Conservation (phyloP, 805 yeast genomes). For the Schwanniomyces polymorphus region DNA sequence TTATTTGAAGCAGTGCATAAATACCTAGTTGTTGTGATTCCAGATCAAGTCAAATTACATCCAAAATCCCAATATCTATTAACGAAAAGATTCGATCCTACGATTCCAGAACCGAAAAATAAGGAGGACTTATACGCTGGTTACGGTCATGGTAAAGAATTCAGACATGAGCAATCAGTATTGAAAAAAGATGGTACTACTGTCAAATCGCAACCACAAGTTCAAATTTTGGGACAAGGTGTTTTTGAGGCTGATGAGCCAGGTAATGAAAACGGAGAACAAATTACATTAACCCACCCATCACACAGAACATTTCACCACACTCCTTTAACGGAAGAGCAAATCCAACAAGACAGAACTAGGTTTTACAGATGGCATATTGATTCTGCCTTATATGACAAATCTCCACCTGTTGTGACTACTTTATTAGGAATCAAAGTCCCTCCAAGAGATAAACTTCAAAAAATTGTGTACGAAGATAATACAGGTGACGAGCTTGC, state of each 20-base stretch:
- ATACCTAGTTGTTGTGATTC: conserved; percentile 73
- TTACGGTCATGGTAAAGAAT: conserved; percentile 84
- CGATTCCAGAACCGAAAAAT: conserved; percentile 44
- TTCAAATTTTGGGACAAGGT: conserved; percentile 88
- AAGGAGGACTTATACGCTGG: conserved; percentile 40
- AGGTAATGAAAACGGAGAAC: conserved; percentile 63
- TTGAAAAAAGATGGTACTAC: conserved; percentile 78
- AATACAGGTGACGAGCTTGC: conserved; percentile 59
- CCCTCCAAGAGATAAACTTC: conserved; percentile 65
- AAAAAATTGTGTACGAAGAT: conserved; percentile 61
- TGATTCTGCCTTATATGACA: conserved; percentile 83
- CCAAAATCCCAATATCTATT: conserved; percentile 77
- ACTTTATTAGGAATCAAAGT: conserved; percentile 81
- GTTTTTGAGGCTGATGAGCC: conserved; percentile 51
- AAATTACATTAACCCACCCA: conserved; percentile 72
- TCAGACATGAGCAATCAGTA: conserved; percentile 54
- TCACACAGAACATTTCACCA: conserved; percentile 82
- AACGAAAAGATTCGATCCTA: conserved; percentile 78
- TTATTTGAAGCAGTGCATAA: conserved; percentile 66
- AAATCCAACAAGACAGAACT: conserved; percentile 66
- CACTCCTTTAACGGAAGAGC: conserved; percentile 58
- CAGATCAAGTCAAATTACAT: conserved; percentile 62
- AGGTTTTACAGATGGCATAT: conserved; percentile 94
- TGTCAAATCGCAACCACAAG: conserved; percentile 83
- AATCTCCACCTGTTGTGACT: conserved; percentile 85